phyloP scores from a whole-genome alignment of 192 early-diverging fungal genomes.

The Diversispora eburnea region DNA sequence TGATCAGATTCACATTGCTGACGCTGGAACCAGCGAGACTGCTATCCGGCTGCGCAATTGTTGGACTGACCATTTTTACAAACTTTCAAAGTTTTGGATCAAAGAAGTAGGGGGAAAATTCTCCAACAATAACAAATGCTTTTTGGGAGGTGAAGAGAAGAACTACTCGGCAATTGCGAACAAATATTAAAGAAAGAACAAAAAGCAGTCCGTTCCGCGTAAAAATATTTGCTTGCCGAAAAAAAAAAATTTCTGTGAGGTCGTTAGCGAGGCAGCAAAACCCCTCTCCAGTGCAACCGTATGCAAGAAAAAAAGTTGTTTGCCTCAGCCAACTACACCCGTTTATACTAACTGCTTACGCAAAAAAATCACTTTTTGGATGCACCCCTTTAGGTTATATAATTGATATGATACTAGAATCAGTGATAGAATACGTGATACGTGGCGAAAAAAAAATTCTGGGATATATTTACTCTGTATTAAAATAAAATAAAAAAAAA shows the following conservation, averaged over 20 bases:
- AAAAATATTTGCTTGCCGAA: not conserved
- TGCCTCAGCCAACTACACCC: conserved; percentile 12
- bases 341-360: conserved; percentile 13
- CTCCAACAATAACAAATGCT: not conserved
- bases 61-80: conserved; percentile 27
- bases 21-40: conserved; percentile 3
- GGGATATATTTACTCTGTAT: not conserved
- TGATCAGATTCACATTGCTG: conserved; percentile 21
- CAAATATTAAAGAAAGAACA: not conserved
- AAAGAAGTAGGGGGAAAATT: not conserved
- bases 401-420: not conserved
- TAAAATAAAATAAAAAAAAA: no score
- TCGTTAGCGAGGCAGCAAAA: conserved; percentile 15
- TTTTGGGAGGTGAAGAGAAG: not conserved
- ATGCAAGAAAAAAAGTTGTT: conserved; percentile 17
- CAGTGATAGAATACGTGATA: conserved; percentile 10
- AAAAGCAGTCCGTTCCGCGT: conserved; percentile 8
- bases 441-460: conserved; percentile 10
- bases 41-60: conserved; percentile 23
- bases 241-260: not conserved
- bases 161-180: not conserved
- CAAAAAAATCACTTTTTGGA: conserved; percentile 3
- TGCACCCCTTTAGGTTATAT: conserved; percentile 11
- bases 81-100: not conserved
- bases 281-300: conserved; percentile 6